These are phyloP conservation scores for Naumovozyma castellii DNA, from an alignment of 805 yeast species.

Conservation along the genomic window DNA sequence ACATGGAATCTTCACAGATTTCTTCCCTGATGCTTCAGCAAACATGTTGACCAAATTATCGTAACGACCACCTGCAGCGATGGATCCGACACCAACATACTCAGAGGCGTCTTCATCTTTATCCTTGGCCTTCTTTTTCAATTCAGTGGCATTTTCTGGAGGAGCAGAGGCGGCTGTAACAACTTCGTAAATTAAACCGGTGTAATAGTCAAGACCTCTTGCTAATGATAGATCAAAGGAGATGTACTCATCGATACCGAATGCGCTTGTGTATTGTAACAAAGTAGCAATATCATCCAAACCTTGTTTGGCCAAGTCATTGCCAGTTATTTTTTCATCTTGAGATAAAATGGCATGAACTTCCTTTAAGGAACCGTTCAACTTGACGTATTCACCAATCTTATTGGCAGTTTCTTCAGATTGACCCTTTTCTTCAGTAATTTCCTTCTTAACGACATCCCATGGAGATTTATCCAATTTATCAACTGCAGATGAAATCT, in stretches of 20 bases:
- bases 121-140: conserved; percentile 39
- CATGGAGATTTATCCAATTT: conserved; percentile 93
- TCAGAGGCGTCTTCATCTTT: conserved; percentile 86
- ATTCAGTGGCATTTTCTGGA: conserved; percentile 65
- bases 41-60: conserved; percentile 97
- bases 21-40: conserved; percentile 70
- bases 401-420: conserved; percentile 84
- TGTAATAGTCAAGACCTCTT: conserved; percentile 94
- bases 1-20: conserved; percentile 78
- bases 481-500: conserved; percentile 90
- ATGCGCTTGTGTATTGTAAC: conserved; percentile 74
- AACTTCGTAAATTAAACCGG: conserved; percentile 94
- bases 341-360: conserved; percentile 44
- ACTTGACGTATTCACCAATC: conserved; percentile 85
- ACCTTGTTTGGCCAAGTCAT: conserved; percentile 72
- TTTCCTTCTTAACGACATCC: conserved; percentile 88
- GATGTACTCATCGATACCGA: conserved; percentile 54
- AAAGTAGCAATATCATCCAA: conserved; percentile 67
- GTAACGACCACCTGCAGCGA: conserved; percentile 98
- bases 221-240: conserved; percentile 92
- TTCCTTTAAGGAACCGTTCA: conserved; percentile 66
- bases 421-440: conserved; percentile 85
- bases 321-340: conserved; percentile 50
- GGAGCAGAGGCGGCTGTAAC: conserved; percentile 96
- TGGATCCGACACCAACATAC: conserved; percentile 95